These are phyloP conservation scores for Hygrophorus russula DNA, from an alignment of 768 basidiomycete genomes.

Conservation along the genomic window DNA sequence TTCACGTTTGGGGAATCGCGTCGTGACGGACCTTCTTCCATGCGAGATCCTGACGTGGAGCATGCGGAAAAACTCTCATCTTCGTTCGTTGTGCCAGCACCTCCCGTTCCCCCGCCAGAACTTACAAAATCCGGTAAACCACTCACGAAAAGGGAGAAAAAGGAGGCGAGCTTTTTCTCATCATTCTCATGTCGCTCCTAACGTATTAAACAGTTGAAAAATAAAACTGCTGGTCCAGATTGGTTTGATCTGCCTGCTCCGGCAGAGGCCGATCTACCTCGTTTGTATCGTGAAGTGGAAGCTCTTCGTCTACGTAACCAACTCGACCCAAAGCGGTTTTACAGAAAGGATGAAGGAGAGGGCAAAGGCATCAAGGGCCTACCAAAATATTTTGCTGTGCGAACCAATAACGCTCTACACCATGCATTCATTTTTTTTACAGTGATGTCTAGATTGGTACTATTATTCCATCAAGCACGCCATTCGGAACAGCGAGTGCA, in stretches of 20 bases:
- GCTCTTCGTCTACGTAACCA: constrained; percentile 79
- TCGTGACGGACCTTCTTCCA: constrained; percentile 30
- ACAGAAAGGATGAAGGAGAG: constrained; percentile 79
- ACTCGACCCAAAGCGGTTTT: constrained; percentile 87
- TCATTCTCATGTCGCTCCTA: constrained; percentile 1
- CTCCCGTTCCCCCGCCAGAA: constrained; percentile 52
- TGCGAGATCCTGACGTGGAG: constrained; percentile 56
- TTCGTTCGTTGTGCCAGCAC: constrained; percentile 37
- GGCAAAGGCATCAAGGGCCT: constrained; percentile 75
- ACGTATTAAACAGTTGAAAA: constrained; percentile 38
- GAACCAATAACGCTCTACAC: too few species aligned
- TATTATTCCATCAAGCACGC: constrained; percentile 55
- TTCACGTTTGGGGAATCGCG: constrained; percentile 39
- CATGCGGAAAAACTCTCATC: constrained; percentile 40
- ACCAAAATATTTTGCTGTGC: constrained; percentile 84
- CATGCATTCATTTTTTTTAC: too few species aligned
- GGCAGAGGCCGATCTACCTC: constrained; percentile 65
- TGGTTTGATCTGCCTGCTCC: constrained; percentile 91
- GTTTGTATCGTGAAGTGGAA: constrained; percentile 76
- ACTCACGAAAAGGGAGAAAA: constrained; percentile 62
- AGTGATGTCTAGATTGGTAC: constrained; percentile 77
- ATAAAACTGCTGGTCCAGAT: constrained; percentile 61
- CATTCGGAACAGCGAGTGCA: constrained; percentile 57
- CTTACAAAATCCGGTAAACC: constrained; percentile 51
- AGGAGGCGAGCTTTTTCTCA: constrained; percentile 39